Base-by-base conservation (phyloP, 208 protist species). In the Naegleria gruberi region DNA sequence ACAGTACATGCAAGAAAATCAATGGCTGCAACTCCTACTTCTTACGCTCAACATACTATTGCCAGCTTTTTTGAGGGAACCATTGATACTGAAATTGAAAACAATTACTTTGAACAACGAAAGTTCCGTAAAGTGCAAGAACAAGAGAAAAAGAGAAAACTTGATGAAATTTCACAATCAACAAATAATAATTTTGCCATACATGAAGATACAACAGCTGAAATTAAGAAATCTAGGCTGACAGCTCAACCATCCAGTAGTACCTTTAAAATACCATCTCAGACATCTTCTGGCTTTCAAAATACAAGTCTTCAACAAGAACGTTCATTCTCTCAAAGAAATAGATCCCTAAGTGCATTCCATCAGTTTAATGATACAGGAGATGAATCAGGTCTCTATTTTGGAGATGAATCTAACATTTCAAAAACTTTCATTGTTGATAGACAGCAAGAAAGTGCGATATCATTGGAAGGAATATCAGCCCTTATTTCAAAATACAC, bases 31-130 rank as follows among this genome's bases (percentile, higher is more conserved):
- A 77, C 65, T 37, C 65, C 65, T 1, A 77, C 65, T 37, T 37
- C 65, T 8, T 77, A 37, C 34, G 65, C 65, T 15, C 12, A 77
- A 8, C 26, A 5, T 0, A 77, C 65, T 37, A 77, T 77, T 37
- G 65, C 26, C 34, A 37, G 30, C n/a, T 37, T 77, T 12, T 77
- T 77, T n/a, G 8, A n/a, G 34, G 65, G 65, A 37, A 26, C 26
- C 26, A 77, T 77, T 37, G 65, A 77, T 37, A 37, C 26, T 77
- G 65, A 77, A 77, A 37, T 77, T 12, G 65, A 77, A 77, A 77
- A 77, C 30, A 77, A 77, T 77, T 77, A 77, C 65, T 77, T 77
- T 77, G 65, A 77, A 77, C 65, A 77, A 37, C 65, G 65, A 77
- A 77, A 77, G 26, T 8, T 77, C 8, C 17, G 65, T 1, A 77